phyloP scores from a whole-genome alignment of 139 green algal genomes.

The Medakamo hakoo region DNA sequence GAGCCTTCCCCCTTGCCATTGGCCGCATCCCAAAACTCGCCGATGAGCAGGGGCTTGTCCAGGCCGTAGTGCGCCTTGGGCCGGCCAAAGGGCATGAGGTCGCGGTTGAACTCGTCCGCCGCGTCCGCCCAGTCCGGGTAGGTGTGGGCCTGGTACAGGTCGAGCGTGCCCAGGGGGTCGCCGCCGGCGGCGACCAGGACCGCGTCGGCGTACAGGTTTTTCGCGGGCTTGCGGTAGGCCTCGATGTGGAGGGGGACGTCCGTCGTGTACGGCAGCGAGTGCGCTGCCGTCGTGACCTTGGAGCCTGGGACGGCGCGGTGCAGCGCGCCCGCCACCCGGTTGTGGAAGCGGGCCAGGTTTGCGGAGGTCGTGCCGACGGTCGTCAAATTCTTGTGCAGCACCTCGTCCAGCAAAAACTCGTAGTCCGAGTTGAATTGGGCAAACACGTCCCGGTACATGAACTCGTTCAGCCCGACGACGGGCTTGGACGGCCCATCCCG shows the following conservation, averaged over 20 bases:
- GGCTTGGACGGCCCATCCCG: not conserved
- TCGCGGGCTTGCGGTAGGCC: not conserved
- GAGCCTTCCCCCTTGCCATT: not conserved
- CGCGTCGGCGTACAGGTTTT: not conserved
- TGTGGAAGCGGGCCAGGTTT: not conserved
- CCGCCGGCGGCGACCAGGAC: not conserved
- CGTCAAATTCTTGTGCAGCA: not conserved
- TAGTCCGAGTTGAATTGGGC: not conserved
- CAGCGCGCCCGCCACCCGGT: not conserved
- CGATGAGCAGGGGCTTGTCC: not conserved
- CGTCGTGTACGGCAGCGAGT: not conserved
- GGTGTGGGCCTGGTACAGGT: not conserved
- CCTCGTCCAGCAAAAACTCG: not conserved
- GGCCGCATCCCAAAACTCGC: not conserved
- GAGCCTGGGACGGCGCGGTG: not conserved
- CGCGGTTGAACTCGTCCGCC: not conserved
- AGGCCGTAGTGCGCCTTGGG: not conserved
- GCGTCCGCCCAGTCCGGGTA: not conserved
- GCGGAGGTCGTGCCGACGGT: not conserved
- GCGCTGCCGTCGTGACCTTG: not conserved
- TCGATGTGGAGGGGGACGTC: not conserved
- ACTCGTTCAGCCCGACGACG: not conserved
- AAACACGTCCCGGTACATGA: not conserved
- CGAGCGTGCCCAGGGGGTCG: not conserved
- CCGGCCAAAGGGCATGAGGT: not conserved